Conservation (phyloP, 1,284 basidiomycete species). For the Mycosarcoma mackinlayi region DNA sequence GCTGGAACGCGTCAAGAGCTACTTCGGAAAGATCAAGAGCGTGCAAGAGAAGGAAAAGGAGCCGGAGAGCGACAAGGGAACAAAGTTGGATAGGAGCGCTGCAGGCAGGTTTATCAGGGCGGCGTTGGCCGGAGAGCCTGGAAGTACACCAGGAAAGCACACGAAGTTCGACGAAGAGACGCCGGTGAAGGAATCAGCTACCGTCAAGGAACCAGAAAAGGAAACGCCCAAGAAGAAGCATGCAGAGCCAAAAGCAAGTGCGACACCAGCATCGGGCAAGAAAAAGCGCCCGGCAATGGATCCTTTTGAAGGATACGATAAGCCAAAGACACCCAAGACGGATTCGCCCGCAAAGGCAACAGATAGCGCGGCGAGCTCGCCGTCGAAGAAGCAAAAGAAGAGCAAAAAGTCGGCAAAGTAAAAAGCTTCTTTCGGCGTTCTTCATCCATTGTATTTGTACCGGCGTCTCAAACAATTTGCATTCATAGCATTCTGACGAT, state of each 20-base stretch:
- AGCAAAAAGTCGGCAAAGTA: slow-evolving; percentile 24
- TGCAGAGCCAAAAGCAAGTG: neutral
- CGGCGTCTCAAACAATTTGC: slow-evolving; percentile 5
- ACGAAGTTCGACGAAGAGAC: slow-evolving; percentile 45
- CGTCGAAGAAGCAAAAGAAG: slow-evolving; percentile 39
- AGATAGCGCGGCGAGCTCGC: slow-evolving; percentile 17
- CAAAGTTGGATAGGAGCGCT: slow-evolving; percentile 41
- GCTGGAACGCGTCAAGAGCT: slow-evolving; percentile 56
- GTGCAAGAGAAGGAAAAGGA: slow-evolving; percentile 41
- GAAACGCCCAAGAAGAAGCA: slow-evolving; percentile 9
- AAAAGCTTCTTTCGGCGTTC: neutral
- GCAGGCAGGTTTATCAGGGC: slow-evolving; percentile 51
- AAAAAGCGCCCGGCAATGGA: slow-evolving; percentile 47
- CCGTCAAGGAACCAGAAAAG: slow-evolving; percentile 1
- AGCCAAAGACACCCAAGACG: slow-evolving; percentile 34
- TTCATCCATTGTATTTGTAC: slow-evolving; percentile 30
- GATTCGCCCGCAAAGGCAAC: slow-evolving; percentile 8
- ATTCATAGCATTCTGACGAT: neutral
- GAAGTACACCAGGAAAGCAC: slow-evolving; percentile 22
- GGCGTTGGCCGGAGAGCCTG: slow-evolving; percentile 31
- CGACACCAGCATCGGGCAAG: slow-evolving; percentile 13
- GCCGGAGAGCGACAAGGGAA: slow-evolving; percentile 4
- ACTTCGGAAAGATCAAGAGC: slow-evolving; percentile 55
- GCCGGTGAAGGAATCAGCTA: slow-evolving; percentile 5
- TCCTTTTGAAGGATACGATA: slow-evolving; percentile 51